These are phyloP conservation scores for Citrullus amarus DNA, from an alignment of 306 rosid species.

Conservation along the genomic window DNA sequence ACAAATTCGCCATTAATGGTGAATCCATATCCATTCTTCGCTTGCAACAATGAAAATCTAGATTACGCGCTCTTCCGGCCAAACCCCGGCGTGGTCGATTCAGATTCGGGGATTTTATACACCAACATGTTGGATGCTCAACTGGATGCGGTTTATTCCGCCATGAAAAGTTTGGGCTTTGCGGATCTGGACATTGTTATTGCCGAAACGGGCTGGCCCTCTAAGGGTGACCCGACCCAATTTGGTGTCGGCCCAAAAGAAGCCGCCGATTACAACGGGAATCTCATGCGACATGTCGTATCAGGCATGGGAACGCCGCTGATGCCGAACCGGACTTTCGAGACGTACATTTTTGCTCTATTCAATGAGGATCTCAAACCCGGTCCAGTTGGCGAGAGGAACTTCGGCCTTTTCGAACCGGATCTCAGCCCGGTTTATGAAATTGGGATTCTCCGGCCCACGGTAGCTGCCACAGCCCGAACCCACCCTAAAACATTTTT, in stretches of 20 bases:
- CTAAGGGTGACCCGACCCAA: constrained; percentile 29
- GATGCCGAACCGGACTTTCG: constrained; percentile 72
- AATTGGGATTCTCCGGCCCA: constrained; percentile 32
- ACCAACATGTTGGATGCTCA: constrained; percentile 78
- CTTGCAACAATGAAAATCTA: constrained; percentile 27
- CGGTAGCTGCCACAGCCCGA: constrained; percentile 20
- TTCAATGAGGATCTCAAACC: constrained; percentile 65
- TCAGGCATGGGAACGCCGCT: constrained; percentile 52
- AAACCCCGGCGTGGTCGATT: constrained; percentile 38
- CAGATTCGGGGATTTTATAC: constrained; percentile 26
- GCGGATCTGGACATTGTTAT: constrained; percentile 50
- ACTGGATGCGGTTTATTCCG: constrained; percentile 54
- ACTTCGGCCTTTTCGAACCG: constrained; percentile 54
- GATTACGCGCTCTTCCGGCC: constrained; percentile 51
- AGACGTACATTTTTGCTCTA: constrained; percentile 51
- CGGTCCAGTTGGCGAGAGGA: constrained; percentile 54
- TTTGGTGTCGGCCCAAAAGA: constrained; percentile 27
- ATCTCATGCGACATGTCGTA: constrained; percentile 43
- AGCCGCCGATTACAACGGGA: constrained; percentile 42
- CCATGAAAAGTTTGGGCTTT: constrained; percentile 44
- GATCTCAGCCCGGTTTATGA: constrained; percentile 47
- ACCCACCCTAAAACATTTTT: constrained; percentile 15
- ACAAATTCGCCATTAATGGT: constrained; percentile 56
- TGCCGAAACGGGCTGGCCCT: constrained; percentile 75
- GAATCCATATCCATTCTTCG: constrained; percentile 67